These are phyloP conservation scores for Gracilaria vermiculophylla DNA, from an alignment of 23 red algal genomes.

Conservation along the genomic window DNA sequence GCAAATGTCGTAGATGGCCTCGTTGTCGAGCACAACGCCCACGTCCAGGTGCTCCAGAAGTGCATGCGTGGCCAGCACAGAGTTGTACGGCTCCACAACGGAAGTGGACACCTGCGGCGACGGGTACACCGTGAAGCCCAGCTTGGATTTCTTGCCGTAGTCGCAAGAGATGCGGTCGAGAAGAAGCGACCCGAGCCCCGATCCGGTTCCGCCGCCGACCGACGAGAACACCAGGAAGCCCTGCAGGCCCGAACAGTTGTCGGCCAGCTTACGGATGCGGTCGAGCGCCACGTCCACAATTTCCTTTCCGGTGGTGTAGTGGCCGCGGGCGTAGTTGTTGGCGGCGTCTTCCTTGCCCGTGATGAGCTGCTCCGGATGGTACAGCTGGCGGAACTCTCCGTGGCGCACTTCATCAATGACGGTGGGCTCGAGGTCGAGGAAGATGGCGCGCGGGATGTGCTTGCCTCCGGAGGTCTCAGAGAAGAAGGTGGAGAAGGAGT, in stretches of 20 bases:
- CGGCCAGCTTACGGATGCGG: constrained; percentile 91
- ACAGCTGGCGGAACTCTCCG: constrained; percentile 82
- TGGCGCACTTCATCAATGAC: constrained; percentile 98
- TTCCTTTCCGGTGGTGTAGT: constrained; percentile 98
- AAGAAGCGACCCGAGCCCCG: constrained; percentile 96
- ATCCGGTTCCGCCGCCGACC: constrained; percentile 97
- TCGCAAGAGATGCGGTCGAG: constrained; percentile 97
- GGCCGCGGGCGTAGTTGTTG: constrained; percentile 98
- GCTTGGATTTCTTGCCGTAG: constrained; percentile 99
- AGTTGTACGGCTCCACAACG: constrained; percentile 99
- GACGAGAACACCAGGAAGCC: constrained; percentile 97
- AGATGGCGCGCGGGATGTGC: constrained; percentile 92
- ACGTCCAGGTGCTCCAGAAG: constrained; percentile 99
- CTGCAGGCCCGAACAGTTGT: constrained; percentile 95
- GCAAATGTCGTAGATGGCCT: constrained; percentile 99
- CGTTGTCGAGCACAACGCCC: constrained; percentile 97
- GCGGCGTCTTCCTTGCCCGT: constrained; percentile 96
- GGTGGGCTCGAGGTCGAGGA: constrained; percentile 97
- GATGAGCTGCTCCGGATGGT: constrained; percentile 97
- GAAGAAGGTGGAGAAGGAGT: constrained; percentile 96
- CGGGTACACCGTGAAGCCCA: constrained; percentile 98
- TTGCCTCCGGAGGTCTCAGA: constrained; percentile 85
- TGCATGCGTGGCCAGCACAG: constrained; percentile 96
- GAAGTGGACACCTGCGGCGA: constrained; percentile 97
- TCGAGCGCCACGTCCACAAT: constrained; percentile 95